Evolutionary conservation across 2,329 filamentous ascomycete genomes (phyloP).

Genomic region (Pseudogymnoascus sp.): DNA sequence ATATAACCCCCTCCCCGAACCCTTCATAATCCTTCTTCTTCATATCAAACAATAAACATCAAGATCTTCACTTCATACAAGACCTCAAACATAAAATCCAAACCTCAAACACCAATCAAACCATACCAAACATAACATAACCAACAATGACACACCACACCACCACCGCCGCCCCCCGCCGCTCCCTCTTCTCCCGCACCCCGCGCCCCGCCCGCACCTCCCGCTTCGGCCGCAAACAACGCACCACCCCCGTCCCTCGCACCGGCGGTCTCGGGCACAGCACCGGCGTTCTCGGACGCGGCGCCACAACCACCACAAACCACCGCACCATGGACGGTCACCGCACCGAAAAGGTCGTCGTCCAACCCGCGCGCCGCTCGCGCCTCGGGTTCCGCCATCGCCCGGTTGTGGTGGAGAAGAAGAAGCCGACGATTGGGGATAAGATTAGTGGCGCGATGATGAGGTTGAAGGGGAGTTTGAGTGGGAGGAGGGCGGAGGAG

Average conservation of each 20-base stretch:
- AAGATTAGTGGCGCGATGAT: slow-evolving; percentile 72
- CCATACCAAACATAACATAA: not conserved
- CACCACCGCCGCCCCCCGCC: not conserved
- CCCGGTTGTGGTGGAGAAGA: slow-evolving; percentile 56
- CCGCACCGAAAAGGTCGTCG: not conserved
- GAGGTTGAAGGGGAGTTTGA: slow-evolving; percentile 66
- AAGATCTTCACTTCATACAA: not conserved
- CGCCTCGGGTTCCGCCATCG: slow-evolving; percentile 34
- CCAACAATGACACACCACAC: not conserved
- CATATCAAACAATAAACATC: not conserved
- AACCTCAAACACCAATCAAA: not conserved
- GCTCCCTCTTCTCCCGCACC: not conserved
- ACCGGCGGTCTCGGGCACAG: not conserved
- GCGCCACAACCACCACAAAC: not conserved
- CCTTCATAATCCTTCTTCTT: slow-evolving; percentile 3
- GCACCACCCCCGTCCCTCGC: not conserved
- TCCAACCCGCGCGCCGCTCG: not conserved
- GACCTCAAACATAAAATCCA: not conserved
- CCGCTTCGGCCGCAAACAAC: slow-evolving; percentile 1
- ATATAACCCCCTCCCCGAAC: not conserved
- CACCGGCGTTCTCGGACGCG: not conserved
- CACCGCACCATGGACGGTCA: not conserved
- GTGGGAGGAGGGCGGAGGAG: slow-evolving; percentile 53
- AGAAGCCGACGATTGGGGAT: slow-evolving; percentile 64
- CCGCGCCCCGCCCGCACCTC: not conserved